Conservation (phyloP, 2,329 filamentous ascomycete species). For the Thielaviopsis populi region DNA sequence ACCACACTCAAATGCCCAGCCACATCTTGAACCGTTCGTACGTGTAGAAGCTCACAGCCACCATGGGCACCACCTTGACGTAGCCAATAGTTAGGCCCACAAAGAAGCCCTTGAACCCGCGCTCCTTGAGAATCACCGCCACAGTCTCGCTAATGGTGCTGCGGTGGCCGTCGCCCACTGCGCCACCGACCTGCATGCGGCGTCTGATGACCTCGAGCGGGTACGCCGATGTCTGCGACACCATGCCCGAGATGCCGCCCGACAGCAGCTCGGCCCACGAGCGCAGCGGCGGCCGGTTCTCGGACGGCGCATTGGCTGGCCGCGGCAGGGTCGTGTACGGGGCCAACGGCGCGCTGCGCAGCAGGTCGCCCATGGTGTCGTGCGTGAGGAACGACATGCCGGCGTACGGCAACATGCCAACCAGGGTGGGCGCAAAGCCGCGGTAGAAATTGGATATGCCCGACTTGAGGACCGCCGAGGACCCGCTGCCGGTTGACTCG, state of each 20-base stretch:
- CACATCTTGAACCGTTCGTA: slow-evolving; percentile 49
- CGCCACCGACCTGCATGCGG: slow-evolving; percentile 91
- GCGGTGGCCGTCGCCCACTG: slow-evolving; percentile 75
- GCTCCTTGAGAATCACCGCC: slow-evolving; percentile 56
- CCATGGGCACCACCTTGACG: slow-evolving; percentile 84
- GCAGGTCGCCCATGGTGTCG: slow-evolving; percentile 72
- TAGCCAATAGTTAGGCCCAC: slow-evolving; percentile 91
- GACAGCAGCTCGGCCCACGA: slow-evolving; percentile 77
- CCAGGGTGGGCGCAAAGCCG: slow-evolving; percentile 75
- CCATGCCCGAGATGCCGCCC: slow-evolving; percentile 71
- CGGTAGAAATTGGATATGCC: slow-evolving; percentile 88
- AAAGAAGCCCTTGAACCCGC: slow-evolving; percentile 70
- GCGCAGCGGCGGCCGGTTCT: slow-evolving; percentile 54
- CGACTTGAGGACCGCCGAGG: slow-evolving; percentile 28
- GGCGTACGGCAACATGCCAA: slow-evolving; percentile 94
- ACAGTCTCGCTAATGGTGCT: slow-evolving; percentile 68
- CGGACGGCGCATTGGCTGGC: slow-evolving; percentile 34
- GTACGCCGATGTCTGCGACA: slow-evolving; percentile 86
- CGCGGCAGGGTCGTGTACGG: slow-evolving; percentile 60
- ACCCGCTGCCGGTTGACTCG: slow-evolving; percentile 42
- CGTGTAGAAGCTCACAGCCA: slow-evolving; percentile 52
- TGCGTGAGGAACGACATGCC: slow-evolving; percentile 92
- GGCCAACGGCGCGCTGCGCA: slow-evolving; percentile 54
- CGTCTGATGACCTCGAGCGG: slow-evolving; percentile 83
- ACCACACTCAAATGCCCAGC: slow-evolving; percentile 43